Evolutionary conservation across 2,329 filamentous ascomycete genomes (phyloP).

Genomic region (Pseudogymnoascus destructans): DNA sequence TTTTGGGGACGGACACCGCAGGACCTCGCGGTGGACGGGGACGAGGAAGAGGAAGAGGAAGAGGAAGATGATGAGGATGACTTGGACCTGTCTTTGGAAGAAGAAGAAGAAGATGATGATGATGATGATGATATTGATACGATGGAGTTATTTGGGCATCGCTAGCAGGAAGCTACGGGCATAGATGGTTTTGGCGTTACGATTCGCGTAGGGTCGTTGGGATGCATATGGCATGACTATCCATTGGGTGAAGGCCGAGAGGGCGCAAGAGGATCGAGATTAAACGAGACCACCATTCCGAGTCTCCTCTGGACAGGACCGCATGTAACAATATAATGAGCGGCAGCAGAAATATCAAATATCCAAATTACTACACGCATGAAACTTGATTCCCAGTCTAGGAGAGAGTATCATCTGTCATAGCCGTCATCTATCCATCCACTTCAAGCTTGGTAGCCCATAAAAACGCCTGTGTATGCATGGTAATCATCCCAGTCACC

Average conservation of each 20-base stretch:
- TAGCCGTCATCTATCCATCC: background rate
- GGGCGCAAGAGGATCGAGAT: background rate
- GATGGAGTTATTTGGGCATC: slow-evolving; percentile 40
- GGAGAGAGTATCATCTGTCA: background rate
- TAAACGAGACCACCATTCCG: background rate
- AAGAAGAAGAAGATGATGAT: slow-evolving; percentile 29
- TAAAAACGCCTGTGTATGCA: slow-evolving; percentile 3
- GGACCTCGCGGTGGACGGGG: slow-evolving; percentile 18
- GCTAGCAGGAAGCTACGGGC: slow-evolving; percentile 22
- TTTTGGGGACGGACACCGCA: slow-evolving; percentile 36
- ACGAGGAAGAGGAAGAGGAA: slow-evolving; percentile 20
- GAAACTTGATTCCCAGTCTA: background rate
- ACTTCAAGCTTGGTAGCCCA: background rate
- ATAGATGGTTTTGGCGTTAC: background rate
- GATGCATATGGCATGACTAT: background rate
- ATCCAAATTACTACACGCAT: background rate
- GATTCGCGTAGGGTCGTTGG: background rate
- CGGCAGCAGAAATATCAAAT: background rate
- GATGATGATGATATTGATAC: slow-evolving; percentile 34
- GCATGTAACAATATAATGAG: slow-evolving; percentile 6
- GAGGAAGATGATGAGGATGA: slow-evolving; percentile 22
- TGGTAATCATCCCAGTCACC: slow-evolving; percentile 4
- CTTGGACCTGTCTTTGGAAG: slow-evolving; percentile 30
- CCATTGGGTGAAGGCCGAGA: background rate
- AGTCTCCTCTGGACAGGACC: background rate